These are phyloP conservation scores for Eutrema salsugineum DNA, from an alignment of 441 rosid genomes.

Conservation along the genomic window DNA sequence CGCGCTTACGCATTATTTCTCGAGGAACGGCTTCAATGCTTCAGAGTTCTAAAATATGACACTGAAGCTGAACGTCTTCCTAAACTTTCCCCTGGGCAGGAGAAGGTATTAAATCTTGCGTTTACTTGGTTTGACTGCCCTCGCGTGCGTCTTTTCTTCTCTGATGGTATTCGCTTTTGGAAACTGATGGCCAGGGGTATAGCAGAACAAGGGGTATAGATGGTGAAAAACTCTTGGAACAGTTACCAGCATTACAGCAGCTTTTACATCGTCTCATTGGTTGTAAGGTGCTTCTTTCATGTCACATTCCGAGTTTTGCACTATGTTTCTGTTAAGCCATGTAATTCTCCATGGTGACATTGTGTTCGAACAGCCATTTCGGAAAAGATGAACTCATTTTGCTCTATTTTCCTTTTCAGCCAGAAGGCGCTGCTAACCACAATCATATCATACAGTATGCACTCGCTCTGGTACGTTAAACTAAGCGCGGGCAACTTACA, in stretches of 20 bases:
- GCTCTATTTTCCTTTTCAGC: conserved; percentile 49
- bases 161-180: conserved; percentile 7
- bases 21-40: conserved; percentile 95
- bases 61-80: conserved; percentile 92
- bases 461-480: conserved; percentile 71
- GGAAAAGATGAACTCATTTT: conserved; percentile 5
- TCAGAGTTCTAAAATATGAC: conserved; percentile 78
- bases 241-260: conserved; percentile 87
- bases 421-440: conserved; percentile 85
- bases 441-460: conserved; percentile 91
- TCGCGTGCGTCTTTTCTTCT: neutral
- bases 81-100: conserved; percentile 69
- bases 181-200: conserved; percentile 56
- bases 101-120: conserved; percentile 48
- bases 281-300: conserved; percentile 63
- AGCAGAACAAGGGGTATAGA: conserved; percentile 85
- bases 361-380: neutral
- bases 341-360: neutral
- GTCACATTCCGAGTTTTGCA: neutral
- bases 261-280: conserved; percentile 86
- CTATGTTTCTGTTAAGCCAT: neutral
- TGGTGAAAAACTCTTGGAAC: conserved; percentile 81
- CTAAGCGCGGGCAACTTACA: neutral
- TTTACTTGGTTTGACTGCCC: neutral
- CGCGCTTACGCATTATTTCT: conserved; percentile 88